A percentile compares a stretch with the other conserved stretches of the same genome.
phyloP scores from a whole-genome alignment of 148 eudicot genomes.

The Camellia japonica region DNA sequence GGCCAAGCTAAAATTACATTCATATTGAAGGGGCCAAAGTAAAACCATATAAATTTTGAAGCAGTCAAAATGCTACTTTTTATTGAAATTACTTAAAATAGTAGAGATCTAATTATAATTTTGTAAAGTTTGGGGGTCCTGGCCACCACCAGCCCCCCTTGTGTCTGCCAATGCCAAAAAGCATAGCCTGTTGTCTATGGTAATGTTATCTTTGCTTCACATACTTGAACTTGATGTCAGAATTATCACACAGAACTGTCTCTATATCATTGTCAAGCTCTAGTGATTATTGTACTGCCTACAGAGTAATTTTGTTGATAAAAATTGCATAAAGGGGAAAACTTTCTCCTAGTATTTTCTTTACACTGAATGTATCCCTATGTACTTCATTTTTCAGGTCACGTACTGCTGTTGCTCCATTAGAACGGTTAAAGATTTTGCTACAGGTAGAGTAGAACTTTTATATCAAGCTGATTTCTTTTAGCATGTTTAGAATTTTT shows the following conservation, averaged over 20 bases:
- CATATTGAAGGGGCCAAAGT: too few relatives aligned
- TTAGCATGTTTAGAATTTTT: neutral
- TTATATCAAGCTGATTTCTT: neutral
- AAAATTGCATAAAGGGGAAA: neutral
- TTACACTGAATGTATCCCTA: neutral
- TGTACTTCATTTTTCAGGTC: constrained; percentile 49
- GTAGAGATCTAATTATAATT: too few relatives aligned
- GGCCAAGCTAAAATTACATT: too few relatives aligned
- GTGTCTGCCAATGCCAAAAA: neutral
- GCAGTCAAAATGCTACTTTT: too few relatives aligned
- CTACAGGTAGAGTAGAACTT: constrained; percentile 68
- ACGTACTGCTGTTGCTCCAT: constrained; percentile 92
- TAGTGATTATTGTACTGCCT: neutral
- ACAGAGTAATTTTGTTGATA: neutral
- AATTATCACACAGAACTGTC: neutral
- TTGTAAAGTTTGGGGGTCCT: too few relatives aligned
- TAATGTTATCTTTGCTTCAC: neutral
- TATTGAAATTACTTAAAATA: too few relatives aligned
- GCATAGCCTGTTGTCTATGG: neutral
- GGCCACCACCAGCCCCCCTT: too few relatives aligned
- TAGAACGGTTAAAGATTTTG: constrained; percentile 76
- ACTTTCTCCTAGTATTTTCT: neutral
- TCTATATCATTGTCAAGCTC: neutral
- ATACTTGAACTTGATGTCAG: neutral
- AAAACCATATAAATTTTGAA: too few relatives aligned